These are phyloP conservation scores for Cladosporium cucumerinum DNA, from an alignment of 2,329 filamentous ascomycete species.

Conservation along the genomic window DNA sequence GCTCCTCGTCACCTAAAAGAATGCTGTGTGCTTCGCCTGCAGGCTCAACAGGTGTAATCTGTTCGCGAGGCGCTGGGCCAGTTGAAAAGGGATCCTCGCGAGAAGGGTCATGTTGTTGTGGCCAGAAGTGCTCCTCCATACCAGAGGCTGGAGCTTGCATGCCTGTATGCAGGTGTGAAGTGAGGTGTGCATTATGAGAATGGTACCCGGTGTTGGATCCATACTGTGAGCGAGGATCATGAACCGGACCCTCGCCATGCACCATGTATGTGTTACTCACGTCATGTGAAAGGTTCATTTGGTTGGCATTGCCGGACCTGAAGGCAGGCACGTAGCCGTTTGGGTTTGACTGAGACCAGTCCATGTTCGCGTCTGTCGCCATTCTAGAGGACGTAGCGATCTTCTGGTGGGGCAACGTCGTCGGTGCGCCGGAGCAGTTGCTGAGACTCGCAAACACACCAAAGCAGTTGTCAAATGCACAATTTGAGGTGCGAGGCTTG, in stretches of 20 bases:
- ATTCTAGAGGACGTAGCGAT: background rate
- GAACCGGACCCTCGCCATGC: background rate
- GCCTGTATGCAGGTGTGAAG: background rate
- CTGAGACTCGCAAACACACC: background rate
- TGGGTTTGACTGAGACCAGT: background rate
- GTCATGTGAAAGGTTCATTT: background rate
- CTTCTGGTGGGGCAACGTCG: background rate
- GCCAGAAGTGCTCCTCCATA: background rate
- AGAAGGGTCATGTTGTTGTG: background rate
- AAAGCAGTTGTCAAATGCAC: background rate
- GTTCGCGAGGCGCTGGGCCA: background rate
- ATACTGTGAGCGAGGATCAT: background rate
- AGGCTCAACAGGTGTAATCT: background rate
- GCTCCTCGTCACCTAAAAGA: background rate
- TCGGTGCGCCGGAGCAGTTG: background rate
- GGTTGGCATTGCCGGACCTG: background rate
- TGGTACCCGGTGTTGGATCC: background rate
- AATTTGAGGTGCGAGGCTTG: background rate
- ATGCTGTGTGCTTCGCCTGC: background rate
- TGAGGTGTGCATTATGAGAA: background rate
- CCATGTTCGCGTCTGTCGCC: conserved; percentile 11
- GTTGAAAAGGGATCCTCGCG: background rate
- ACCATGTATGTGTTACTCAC: background rate
- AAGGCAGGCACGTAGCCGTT: background rate
- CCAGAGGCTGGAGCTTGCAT: background rate